Base-by-base conservation (phyloP, 208 protist species). In the Acanthamoeba castellanii region DNA sequence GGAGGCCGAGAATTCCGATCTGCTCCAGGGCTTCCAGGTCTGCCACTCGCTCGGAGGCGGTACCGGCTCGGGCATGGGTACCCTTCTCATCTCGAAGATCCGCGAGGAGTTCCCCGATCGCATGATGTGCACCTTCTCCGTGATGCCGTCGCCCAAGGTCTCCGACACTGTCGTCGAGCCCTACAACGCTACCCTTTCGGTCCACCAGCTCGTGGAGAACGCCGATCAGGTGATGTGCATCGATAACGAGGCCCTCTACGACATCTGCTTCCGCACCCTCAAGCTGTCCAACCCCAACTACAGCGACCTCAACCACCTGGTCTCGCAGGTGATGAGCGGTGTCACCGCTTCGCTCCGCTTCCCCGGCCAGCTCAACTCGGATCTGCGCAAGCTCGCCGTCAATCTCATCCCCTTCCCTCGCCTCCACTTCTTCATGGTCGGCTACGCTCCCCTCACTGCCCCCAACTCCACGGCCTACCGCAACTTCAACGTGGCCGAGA, bases 171-270 rank as follows among this genome's bases (percentile, higher is more conserved):
- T 99, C 82, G 99, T 99, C 30, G 99, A 99, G 98, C 99, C 99
- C 76, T 99, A 99, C 98, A 99, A 99, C 97, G 95, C 98, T 27
- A 99, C 98, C 32, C 98, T 99, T 20, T 99, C 99, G 81, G 88
- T 99, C 88, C 98, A 99, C 95, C 99, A 99, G 97, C 98, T 99
- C 4, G 97, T 99, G 55, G 99, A 99, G 97, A 99, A 99, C 98
- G 97, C 98, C 57, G 99, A 99, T 95, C 98, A 97, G 18, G 98
- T 99, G 95, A 99, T 98, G 96, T 99, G 99, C 95, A 99, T 99
- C 96, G 99, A 99, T 96, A 99, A 99, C 95, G 99, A 99, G 97
- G 99, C 99, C 42, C 96, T 99, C 90, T 99, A 99, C 95, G 99
- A 99, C 92, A 99, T 99, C 95, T 99, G 99, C 97, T 99, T 99